These are phyloP conservation scores for Penicillium psychrofluorescens DNA, from an alignment of 495 filamentous ascomycete species.

Conservation along the genomic window DNA sequence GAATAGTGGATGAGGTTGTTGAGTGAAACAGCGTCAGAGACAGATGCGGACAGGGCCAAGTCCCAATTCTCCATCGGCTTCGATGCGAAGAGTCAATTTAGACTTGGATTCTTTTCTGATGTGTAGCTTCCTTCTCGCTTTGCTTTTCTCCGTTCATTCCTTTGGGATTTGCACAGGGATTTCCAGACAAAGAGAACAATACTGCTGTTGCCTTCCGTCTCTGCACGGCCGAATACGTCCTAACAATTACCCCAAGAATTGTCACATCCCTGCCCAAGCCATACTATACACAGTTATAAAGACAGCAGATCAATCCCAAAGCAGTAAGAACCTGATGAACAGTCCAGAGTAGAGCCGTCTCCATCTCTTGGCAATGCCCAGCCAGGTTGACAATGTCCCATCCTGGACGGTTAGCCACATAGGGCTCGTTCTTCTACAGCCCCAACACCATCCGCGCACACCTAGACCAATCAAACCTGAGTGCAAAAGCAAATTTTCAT, in stretches of 20 bases:
- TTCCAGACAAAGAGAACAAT: too few relatives aligned
- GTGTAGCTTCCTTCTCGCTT: too few relatives aligned
- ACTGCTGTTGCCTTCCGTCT: too few relatives aligned
- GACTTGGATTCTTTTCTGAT: too few relatives aligned
- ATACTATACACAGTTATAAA: neutral
- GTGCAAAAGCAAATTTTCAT: conserved; percentile 4
- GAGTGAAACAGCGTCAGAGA: neutral
- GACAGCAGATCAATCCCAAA: too few relatives aligned
- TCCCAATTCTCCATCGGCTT: neutral
- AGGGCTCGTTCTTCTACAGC: conserved; percentile 1
- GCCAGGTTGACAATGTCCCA: conserved; percentile 18
- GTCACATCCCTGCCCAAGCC: conserved; percentile 5
- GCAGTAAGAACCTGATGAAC: neutral
- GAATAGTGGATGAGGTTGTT: neutral
- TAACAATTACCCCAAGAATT: too few relatives aligned
- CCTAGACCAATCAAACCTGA: conserved; percentile 3
- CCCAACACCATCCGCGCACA: conserved; percentile 3
- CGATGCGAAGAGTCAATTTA: neutral
- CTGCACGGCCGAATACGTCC: too few relatives aligned
- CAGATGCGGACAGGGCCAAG: neutral
- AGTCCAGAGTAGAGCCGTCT: neutral
- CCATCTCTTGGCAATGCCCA: conserved; percentile 4
- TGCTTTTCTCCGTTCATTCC: neutral
- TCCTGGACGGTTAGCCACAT: conserved; percentile 18
- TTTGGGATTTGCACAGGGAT: too few relatives aligned